Percentiles rank a stretch among this genome's conserved stretches.
Conservation (phyloP, 768 basidiomycete genomes). For the Infundibulicybe gibba region DNA sequence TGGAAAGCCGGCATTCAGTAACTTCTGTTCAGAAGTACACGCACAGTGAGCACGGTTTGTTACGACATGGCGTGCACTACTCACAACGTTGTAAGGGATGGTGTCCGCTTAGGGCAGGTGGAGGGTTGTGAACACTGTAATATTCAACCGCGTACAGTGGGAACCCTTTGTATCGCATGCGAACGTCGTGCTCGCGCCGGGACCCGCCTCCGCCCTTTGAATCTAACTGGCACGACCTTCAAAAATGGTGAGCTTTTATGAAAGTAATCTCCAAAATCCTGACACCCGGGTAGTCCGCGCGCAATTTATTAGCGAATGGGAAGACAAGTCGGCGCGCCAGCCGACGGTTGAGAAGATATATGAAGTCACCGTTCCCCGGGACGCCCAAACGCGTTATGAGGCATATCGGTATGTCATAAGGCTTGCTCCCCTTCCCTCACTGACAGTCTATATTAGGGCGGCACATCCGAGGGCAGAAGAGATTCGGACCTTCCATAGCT, state of each 20-base stretch:
- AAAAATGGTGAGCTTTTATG: conserved; percentile 41
- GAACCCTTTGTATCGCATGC: conserved; percentile 47
- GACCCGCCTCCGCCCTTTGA: conserved; percentile 46
- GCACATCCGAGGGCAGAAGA: conserved; percentile 35
- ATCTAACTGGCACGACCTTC: conserved; percentile 40
- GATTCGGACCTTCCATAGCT: conserved; percentile 58
- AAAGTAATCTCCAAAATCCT: conserved; percentile 6
- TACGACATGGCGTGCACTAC: background rate
- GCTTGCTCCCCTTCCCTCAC: background rate
- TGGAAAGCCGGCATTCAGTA: conserved; percentile 43
- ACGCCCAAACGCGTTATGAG: conserved; percentile 41
- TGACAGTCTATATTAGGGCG: conserved; percentile 20
- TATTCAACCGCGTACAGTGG: conserved; percentile 39
- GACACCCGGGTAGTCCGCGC: conserved; percentile 30
- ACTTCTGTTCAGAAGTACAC: conserved; percentile 59
- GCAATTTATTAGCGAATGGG: conserved; percentile 57
- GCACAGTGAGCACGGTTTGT: conserved; percentile 38
- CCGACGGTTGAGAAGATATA: conserved; percentile 55
- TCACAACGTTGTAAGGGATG: conserved; percentile 33
- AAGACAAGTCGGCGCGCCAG: conserved; percentile 21
- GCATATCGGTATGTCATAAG: conserved; percentile 37
- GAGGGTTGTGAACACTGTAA: conserved; percentile 48
- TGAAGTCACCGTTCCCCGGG: conserved; percentile 42
- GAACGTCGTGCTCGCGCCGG: conserved; percentile 39
- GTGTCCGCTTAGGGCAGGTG: conserved; percentile 45